Evolutionary conservation across 371 early-diverging fungal genomes (phyloP), one percentile per base, ranked within the genome.

Genomic region (Mycotypha africana): DNA sequence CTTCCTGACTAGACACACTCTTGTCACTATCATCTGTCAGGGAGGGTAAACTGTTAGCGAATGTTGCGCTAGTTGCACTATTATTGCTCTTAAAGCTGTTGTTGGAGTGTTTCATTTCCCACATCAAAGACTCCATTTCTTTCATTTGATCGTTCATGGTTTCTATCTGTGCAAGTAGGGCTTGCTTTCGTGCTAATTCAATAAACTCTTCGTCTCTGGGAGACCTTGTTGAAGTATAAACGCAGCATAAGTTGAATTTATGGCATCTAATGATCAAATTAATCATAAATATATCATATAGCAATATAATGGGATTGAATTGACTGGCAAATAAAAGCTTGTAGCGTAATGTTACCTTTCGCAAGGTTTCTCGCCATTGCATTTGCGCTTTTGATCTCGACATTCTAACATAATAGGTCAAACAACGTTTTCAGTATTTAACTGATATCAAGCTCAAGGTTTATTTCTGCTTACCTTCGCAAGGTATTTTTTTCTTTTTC

Each of bases 331-430:
- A 14, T 4, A 33, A 6, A 14, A 11, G 34, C 4, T 14, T 33
- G 4, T 33, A 33, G 21, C 7, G 2, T 19, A 12, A 32, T 15
- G 38, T 21, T 39, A 61, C 67, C 67, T 67, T 39, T 59, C 67
- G 40, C 67, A 67, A 21, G 67, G 67, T 16, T 33, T 40, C 45
- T 49, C 33, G 17, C 57, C 56, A 38, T 59, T 54, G 38, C 62
- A 69, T 44, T 57, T 62, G 23, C 62, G 40, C 33, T 60, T 65
- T 45, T 65, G 69, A 41, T 62, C 58, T 50, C 69, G 65, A 45
- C 62, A 69, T 43, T 60, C 65, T 68, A 43, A n/a, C n/a, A n/a
- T n/a, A n/a, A 28, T 14, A 41, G 17, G 11, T 19, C 21, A 40
- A 17, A 17, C 19, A 22, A 37, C 15, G 20, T 17, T 16, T 14